phyloP scores from a whole-genome alignment of 495 filamentous ascomycete species.

The Penicillium cataractarum region DNA sequence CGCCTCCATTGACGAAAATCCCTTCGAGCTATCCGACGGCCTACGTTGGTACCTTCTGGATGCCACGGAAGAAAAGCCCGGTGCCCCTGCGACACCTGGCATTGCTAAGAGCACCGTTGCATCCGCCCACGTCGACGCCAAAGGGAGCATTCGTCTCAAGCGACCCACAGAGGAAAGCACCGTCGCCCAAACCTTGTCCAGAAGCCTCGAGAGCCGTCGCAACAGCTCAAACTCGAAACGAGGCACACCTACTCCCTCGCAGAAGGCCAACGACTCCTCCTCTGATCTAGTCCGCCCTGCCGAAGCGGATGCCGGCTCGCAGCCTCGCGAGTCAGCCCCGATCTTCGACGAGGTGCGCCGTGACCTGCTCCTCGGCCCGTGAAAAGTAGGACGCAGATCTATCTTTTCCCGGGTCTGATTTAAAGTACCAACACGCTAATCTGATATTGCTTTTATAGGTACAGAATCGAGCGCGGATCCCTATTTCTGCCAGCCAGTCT shows the following conservation, averaged over 20 bases:
- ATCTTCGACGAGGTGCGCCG: slow-evolving; percentile 56
- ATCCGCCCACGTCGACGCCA: slow-evolving; percentile 83
- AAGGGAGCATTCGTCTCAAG: slow-evolving; percentile 66
- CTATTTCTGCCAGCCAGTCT: slow-evolving; percentile 5
- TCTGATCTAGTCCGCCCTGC: slow-evolving; percentile 42
- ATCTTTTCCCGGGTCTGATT: slow-evolving; percentile 29
- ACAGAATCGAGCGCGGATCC: slow-evolving; percentile 8
- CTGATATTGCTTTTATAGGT: slow-evolving; percentile 4
- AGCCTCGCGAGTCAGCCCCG: slow-evolving; percentile 40
- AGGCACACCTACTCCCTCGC: slow-evolving; percentile 44
- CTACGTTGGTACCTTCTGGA: slow-evolving; percentile 96
- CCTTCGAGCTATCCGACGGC: slow-evolving; percentile 94
- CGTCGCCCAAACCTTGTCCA: slow-evolving; percentile 78
- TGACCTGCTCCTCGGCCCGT: slow-evolving; percentile 50
- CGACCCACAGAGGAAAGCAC: slow-evolving; percentile 55
- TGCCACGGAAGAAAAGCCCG: slow-evolving; percentile 89
- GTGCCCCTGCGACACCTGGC: slow-evolving; percentile 90
- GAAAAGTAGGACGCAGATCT: slow-evolving; percentile 33
- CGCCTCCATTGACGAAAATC: slow-evolving; percentile 84
- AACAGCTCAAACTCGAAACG: slow-evolving; percentile 84
- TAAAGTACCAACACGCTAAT: slow-evolving; percentile 11
- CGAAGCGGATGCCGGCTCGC: slow-evolving; percentile 36
- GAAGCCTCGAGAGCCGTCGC: slow-evolving; percentile 85
- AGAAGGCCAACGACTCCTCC: slow-evolving; percentile 41
- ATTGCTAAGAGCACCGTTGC: slow-evolving; percentile 88